Evolutionary conservation across 352 stramenopile genomes (phyloP).

Genomic region (Globisporangium megalacanthum): DNA sequence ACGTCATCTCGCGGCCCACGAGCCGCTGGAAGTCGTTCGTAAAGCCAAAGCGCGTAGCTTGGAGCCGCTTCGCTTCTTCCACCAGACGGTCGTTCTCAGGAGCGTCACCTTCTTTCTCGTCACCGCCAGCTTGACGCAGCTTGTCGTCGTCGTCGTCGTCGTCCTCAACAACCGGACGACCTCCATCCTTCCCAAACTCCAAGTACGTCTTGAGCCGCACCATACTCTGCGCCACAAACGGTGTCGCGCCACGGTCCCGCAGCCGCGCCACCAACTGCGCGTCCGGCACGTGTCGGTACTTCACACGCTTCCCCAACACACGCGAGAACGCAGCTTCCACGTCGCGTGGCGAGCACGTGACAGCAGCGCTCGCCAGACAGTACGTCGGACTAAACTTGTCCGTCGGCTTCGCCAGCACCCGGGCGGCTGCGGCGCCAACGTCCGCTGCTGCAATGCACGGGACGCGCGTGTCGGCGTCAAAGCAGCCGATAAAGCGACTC

Average conservation of each 20-base stretch:
- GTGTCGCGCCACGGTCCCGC: slow-evolving; percentile 41
- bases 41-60: slow-evolving; percentile 25
- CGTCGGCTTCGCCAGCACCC: slow-evolving; percentile 38
- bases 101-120: too few species aligned
- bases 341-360: slow-evolving; percentile 40
- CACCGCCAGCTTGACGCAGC: not conserved
- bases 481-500: slow-evolving; percentile 52
- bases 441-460: slow-evolving; percentile 66
- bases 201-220: slow-evolving; percentile 52
- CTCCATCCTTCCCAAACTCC: slow-evolving; percentile 13
- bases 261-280: slow-evolving; percentile 33
- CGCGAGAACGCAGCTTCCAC: slow-evolving; percentile 29
- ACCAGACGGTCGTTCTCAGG: too few species aligned
- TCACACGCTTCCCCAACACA: slow-evolving; percentile 36
- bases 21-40: slow-evolving; percentile 51
- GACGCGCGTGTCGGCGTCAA: slow-evolving; percentile 34
- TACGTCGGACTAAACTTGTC: slow-evolving; percentile 53
- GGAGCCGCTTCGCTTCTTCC: not conserved
- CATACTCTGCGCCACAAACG: slow-evolving; percentile 42
- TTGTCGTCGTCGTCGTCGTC: slow-evolving; percentile 5
- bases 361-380: slow-evolving; percentile 34
- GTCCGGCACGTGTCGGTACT: slow-evolving; percentile 47
- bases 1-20: slow-evolving; percentile 35
- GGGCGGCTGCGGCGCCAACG: slow-evolving; percentile 43
- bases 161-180: slow-evolving; percentile 2